Conservation (phyloP, 2,329 filamentous ascomycete genomes). For the Fusarium equiseti region DNA sequence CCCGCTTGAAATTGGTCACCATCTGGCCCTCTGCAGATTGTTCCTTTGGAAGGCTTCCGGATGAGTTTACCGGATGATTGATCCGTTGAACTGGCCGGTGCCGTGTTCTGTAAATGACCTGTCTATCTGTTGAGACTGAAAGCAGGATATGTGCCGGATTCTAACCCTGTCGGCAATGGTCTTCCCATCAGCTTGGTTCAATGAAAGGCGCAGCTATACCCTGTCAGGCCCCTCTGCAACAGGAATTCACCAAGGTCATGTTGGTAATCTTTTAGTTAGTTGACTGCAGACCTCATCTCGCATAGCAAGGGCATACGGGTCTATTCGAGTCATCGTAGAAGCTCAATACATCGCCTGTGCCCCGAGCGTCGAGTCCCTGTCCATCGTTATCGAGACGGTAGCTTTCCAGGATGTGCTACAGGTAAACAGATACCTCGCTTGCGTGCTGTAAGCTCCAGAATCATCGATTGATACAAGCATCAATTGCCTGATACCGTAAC, state of each 20-base stretch:
- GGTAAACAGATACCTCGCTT: slow-evolving; percentile 3
- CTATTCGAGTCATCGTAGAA: slow-evolving; percentile 13
- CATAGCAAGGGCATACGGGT: slow-evolving; percentile 11
- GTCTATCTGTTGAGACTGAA: slow-evolving; percentile 3
- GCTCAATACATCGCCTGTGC: slow-evolving; percentile 4
- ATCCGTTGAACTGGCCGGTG: slow-evolving; percentile 23
- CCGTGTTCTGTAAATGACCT: slow-evolving; percentile 22
- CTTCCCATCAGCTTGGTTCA: slow-evolving; percentile 39
- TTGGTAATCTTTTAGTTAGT: slow-evolving; percentile 1
- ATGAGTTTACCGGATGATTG: slow-evolving; percentile 18
- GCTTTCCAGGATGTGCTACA: neutral
- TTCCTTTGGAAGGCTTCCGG: slow-evolving; percentile 14
- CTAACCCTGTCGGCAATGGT: slow-evolving; percentile 21
- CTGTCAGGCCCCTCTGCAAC: slow-evolving; percentile 5
- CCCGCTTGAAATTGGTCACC: slow-evolving; percentile 31
- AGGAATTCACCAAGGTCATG: slow-evolving; percentile 22
- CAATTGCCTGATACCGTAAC: slow-evolving; percentile 11
- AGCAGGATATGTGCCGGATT: neutral
- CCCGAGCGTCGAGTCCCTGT: slow-evolving; percentile 6
- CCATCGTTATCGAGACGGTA: slow-evolving; percentile 3
- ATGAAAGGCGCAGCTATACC: slow-evolving; percentile 21
- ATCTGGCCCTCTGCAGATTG: slow-evolving; percentile 35
- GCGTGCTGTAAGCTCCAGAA: neutral
- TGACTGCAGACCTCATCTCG: slow-evolving; percentile 19
- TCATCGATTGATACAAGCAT: slow-evolving; percentile 8